A percentile compares a stretch with the other conserved stretches of the same genome.
Conservation (phyloP, 164 flowering plant genomes). For the grape (Vitis vinifera) region ASM3070453v1 NC_081815.1:4319001-4319500, state of each 20-base stretch:
- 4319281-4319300: neutral
- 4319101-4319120: neutral
- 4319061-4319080: too few species aligned
- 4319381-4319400: too few species aligned
- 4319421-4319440: too few species aligned
- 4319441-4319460: too few species aligned
- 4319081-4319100: neutral
- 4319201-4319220: too few species aligned
- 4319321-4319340: neutral
- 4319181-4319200: neutral
- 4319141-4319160: constrained; percentile 1
- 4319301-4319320: too few species aligned
- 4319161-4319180: neutral
- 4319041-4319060: neutral
- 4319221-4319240: neutral
- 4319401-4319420: too few species aligned
- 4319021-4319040: neutral
- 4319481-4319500: too few species aligned
- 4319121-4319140: neutral
- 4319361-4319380: neutral
- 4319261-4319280: neutral
- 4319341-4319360: neutral
- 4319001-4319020: neutral
- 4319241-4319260: neutral
- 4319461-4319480: too few species aligned